Percentiles rank a stretch among this genome's conserved stretches.
These are phyloP conservation scores for Opeltia flavorubescens DNA, from an alignment of 495 filamentous ascomycete genomes.

Conservation along the genomic window DNA sequence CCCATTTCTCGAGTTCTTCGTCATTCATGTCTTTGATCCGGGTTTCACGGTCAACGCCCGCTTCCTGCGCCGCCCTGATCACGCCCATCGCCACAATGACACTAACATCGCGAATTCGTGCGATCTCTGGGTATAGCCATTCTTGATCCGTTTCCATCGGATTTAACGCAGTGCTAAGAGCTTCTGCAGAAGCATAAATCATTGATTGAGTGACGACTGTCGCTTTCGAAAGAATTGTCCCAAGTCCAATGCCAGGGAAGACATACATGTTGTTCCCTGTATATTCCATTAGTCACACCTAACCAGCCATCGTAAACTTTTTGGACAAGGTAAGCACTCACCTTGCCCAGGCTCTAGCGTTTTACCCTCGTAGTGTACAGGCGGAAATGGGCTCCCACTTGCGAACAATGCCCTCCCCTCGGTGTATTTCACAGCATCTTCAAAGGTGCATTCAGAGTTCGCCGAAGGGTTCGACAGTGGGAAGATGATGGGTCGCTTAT, in stretches of 20 bases:
- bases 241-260: conserved; percentile 93
- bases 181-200: conserved; percentile 73
- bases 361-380: conserved; percentile 43
- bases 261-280: conserved; percentile 77
- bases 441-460: conserved; percentile 95
- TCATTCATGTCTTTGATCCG: conserved; percentile 57
- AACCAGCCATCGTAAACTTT: no score
- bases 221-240: conserved; percentile 82
- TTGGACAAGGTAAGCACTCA: neutral
- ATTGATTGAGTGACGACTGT: conserved; percentile 85
- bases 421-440: conserved; percentile 78
- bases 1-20: conserved; percentile 60
- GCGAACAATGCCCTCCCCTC: conserved; percentile 86
- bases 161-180: conserved; percentile 65
- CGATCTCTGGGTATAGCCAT: conserved; percentile 86
- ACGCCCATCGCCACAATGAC: conserved; percentile 80
- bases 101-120: conserved; percentile 80
- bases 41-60: conserved; percentile 69
- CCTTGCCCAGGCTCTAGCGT: conserved; percentile 77
- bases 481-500: conserved; percentile 77
- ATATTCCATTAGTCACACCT: neutral
- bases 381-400: conserved; percentile 83
- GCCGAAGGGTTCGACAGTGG: conserved; percentile 86
- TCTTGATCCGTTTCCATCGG: conserved; percentile 65
- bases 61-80: conserved; percentile 77